phyloP scores from a whole-genome alignment of 495 filamentous ascomycete species.

The Staphylotrichum tortipilum region DNA sequence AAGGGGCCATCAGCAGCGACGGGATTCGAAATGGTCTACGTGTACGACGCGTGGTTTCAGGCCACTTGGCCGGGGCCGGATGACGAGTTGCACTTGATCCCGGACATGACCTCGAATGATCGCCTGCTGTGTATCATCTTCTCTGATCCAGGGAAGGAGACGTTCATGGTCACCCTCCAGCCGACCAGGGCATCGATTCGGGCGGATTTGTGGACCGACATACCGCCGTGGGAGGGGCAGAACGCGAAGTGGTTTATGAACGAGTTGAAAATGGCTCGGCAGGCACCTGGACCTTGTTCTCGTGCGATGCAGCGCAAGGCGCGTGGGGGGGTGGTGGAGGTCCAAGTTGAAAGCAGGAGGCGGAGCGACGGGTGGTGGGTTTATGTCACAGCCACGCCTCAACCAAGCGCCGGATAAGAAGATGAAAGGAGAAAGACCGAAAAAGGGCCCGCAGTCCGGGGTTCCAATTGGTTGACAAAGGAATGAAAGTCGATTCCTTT shows the following conservation, averaged over 20 bases:
- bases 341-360: not conserved
- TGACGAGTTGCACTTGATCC: not conserved
- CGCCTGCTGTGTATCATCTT: not conserved
- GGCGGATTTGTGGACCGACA: slow-evolving; percentile 4
- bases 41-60: not conserved
- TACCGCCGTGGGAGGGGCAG: slow-evolving; percentile 1
- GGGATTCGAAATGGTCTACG: not conserved
- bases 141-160: not conserved
- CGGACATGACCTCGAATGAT: not conserved
- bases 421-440: too few relatives aligned
- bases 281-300: not conserved
- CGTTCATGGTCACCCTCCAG: slow-evolving; percentile 2
- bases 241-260: not conserved
- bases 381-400: too few relatives aligned
- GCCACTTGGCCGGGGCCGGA: not conserved
- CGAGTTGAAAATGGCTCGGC: not conserved
- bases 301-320: not conserved
- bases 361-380: slow-evolving; percentile 6
- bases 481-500: too few relatives aligned
- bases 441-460: too few relatives aligned
- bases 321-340: not conserved
- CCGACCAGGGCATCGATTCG: slow-evolving; percentile 1
- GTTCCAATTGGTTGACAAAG: too few relatives aligned
- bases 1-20: not conserved
- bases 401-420: too few relatives aligned